Evolutionary conservation across 768 basidiomycete species (phyloP), one percentile per base, ranked within the genome.

Genomic region (Kwoniella europaea): DNA sequence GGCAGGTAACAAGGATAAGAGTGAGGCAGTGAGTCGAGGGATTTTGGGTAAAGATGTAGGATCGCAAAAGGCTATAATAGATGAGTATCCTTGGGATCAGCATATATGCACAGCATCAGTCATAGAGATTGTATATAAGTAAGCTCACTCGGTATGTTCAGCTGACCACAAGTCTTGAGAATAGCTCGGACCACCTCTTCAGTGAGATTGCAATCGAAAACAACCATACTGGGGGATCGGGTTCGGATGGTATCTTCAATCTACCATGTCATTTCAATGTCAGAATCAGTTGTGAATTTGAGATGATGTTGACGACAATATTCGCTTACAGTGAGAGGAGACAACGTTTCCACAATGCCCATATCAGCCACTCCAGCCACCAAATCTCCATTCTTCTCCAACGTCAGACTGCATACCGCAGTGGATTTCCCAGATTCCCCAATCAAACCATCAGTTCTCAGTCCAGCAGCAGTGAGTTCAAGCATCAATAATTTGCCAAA

Each of bases 311-410:
- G 2, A 24, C 24, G 2, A 24, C 24, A 24, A 24, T 24, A 24
- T 24, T 24, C 24, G 24, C 24, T 62, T 77, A 90, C 89, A 76
- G 82, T 77, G n/a, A 86, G 82, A 13, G 82, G 84, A 24, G 85
- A 82, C 64, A 92, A 78, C 1, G 80, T 76, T 50, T 88, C 84
- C 10, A 89, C 88, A 57, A 77, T 82, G 20, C 86, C 88, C 93
- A 98, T 98, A 79, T 97, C 95, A 16, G 97, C 93, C 12, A 98
- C 88, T 2, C 97, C 97, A n/a, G 88, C 88, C 2, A 91, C 86
- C 20, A 98, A 86, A 60, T 87, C 87, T 0, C 94, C 94, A 6
- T 85, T 79, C 35, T 84, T 82, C 78, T 94, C 91, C 56, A 98
- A 84, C 44, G 94, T 85, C 86, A 97, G 88, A 75, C 91, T 94